A percentile compares a stretch with the other conserved stretches of the same genome.
These are phyloP conservation scores for Helenozyma rhizophorensis DNA, from an alignment of 805 yeast genomes.

Conservation along the genomic window DNA sequence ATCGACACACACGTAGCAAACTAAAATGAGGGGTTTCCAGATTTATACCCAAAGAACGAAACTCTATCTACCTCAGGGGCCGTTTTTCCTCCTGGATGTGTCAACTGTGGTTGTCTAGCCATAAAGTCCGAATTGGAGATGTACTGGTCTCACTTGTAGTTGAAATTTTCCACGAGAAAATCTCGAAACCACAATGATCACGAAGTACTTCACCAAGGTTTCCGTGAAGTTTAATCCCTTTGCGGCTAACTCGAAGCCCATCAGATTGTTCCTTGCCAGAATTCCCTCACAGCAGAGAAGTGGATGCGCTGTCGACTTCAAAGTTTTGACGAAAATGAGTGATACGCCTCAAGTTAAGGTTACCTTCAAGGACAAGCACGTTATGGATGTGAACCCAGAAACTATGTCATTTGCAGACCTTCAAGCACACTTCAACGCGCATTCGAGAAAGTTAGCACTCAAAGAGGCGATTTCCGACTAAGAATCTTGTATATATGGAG, in stretches of 20 bases:
- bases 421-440: conserved; percentile 65
- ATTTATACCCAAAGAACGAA: no score
- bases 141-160: no score
- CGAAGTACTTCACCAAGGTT: conserved; percentile 80
- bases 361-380: conserved; percentile 73
- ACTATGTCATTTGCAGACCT: conserved; percentile 55
- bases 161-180: no score
- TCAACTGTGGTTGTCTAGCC: no score
- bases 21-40: no score
- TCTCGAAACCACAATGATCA: conserved; percentile 54
- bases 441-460: conserved; percentile 73
- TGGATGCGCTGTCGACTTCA: conserved; percentile 54
- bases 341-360: conserved; percentile 65
- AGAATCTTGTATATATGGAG: conserved; percentile 3
- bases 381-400: conserved; percentile 63
- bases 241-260: conserved; percentile 63
- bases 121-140: no score
- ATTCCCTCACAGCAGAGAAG: conserved; percentile 73
- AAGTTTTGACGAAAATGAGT: conserved; percentile 44
- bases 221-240: conserved; percentile 77
- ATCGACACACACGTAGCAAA: no score
- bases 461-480: conserved; percentile 57
- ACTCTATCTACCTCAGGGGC: no score
- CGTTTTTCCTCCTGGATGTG: no score
- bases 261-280: conserved; percentile 73